Conservation (phyloP, 805 yeast species). For the Kodamaea kakaduensis region DNA sequence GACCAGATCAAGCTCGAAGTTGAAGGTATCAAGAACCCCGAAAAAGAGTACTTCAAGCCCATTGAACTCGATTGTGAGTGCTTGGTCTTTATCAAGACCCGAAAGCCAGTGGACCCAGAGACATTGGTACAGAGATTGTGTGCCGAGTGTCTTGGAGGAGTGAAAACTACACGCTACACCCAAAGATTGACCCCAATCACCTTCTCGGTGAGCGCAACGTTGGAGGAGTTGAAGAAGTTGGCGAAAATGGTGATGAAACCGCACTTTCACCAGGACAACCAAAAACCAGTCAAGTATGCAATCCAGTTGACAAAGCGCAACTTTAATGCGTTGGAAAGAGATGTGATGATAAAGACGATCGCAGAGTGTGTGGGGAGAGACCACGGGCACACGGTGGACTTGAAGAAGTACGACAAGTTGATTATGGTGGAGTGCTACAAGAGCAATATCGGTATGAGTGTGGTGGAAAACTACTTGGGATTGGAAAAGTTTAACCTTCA, state of each 20-base stretch:
- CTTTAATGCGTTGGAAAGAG: slow-evolving; percentile 67
- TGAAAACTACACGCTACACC: slow-evolving; percentile 64
- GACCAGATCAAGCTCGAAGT: slow-evolving; percentile 71
- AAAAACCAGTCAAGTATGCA: slow-evolving; percentile 57
- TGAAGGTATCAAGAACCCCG: slow-evolving; percentile 51
- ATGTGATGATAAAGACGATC: slow-evolving; percentile 65
- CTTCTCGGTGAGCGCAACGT: slow-evolving; percentile 64
- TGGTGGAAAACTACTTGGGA: slow-evolving; percentile 61
- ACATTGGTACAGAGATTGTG: slow-evolving; percentile 63
- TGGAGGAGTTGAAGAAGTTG: slow-evolving; percentile 61
- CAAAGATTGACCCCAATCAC: slow-evolving; percentile 81
- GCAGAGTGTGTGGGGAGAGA: slow-evolving; percentile 70
- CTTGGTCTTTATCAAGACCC: slow-evolving; percentile 77
- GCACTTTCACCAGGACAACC: slow-evolving; percentile 54
- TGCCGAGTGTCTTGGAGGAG: slow-evolving; percentile 48
- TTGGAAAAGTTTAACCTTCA: slow-evolving; percentile 74
- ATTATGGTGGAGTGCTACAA: slow-evolving; percentile 86
- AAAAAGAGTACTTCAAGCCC: slow-evolving; percentile 48
- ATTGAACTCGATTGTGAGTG: slow-evolving; percentile 75
- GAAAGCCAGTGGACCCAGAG: slow-evolving; percentile 77
- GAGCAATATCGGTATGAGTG: slow-evolving; percentile 82
- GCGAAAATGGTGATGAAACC: slow-evolving; percentile 59
- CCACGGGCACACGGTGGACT: slow-evolving; percentile 71
- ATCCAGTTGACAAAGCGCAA: slow-evolving; percentile 76
- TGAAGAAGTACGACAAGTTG: slow-evolving; percentile 73